Evolutionary conservation across 169 alveolate species (phyloP).

Genomic region (Cryptosporidium parvum): DNA sequence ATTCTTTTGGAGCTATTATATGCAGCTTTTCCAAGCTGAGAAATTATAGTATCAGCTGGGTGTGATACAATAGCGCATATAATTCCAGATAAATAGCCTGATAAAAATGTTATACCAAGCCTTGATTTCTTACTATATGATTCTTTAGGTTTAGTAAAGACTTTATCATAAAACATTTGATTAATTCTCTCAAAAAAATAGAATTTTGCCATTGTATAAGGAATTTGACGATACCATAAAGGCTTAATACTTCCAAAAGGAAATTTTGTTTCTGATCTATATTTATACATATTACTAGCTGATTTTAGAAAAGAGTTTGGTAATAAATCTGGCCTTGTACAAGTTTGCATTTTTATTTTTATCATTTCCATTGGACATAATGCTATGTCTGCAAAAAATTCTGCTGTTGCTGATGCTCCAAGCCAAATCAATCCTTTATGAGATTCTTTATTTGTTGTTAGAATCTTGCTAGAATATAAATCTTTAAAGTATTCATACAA

Average conservation of each 20-base stretch:
- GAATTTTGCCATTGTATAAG: conserved; percentile 99
- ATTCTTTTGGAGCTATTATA: conserved; percentile 85
- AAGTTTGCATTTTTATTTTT: conserved; percentile 93
- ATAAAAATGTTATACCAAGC: conserved; percentile 93
- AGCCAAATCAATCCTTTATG: conserved; percentile 94
- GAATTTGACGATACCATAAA: conserved; percentile 94
- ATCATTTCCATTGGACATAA: conserved; percentile 98
- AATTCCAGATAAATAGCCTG: conserved; percentile 96
- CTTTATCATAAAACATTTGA: conserved; percentile 88
- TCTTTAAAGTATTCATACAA: conserved; percentile 98
- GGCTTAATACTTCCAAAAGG: conserved; percentile 92
- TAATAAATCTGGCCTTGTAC: conserved; percentile 86
- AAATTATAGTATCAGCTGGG: conserved; percentile 97
- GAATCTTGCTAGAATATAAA: conserved; percentile 87
- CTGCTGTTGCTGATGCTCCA: conserved; percentile 98
- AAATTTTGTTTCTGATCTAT: conserved; percentile 86
- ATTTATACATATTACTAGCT: conserved; percentile 83
- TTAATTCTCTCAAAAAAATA: conserved; percentile 95
- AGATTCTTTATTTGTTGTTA: conserved; percentile 88
- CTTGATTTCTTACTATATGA: conserved; percentile 90
- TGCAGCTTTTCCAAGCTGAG: conserved; percentile 91
- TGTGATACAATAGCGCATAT: conserved; percentile 96
- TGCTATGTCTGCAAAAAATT: conserved; percentile 96
- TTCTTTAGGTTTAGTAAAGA: conserved; percentile 90
- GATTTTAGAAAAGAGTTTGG: conserved; percentile 87